phyloP scores from a whole-genome alignment of 495 filamentous ascomycete species.

The Corynascus novoguineensis region DNA sequence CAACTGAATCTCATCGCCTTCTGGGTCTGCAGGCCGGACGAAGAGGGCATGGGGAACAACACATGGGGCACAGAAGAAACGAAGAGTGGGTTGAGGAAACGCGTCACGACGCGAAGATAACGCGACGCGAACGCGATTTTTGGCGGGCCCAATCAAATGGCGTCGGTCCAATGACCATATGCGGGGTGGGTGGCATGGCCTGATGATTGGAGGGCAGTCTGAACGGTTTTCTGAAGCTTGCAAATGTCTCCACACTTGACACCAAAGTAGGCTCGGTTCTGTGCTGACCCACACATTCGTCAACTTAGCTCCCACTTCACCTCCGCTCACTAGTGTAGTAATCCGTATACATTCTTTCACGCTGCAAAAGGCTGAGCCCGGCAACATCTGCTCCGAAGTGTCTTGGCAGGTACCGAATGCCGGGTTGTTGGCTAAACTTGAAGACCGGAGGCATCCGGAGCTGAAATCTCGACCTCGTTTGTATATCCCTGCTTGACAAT shows the following conservation, averaged over 20 bases:
- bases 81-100: slow-evolving; percentile 8
- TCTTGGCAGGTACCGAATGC: too few relatives aligned
- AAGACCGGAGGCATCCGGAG: background rate
- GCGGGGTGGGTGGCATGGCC: background rate
- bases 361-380: too few relatives aligned
- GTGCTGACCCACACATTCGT: too few relatives aligned
- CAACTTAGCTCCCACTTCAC: too few relatives aligned
- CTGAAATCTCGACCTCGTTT: background rate
- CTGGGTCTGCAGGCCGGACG: background rate
- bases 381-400: too few relatives aligned
- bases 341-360: too few relatives aligned
- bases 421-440: background rate
- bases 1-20: background rate
- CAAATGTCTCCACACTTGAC: background rate
- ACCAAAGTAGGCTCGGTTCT: too few relatives aligned
- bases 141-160: slow-evolving; percentile 8
- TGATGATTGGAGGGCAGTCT: background rate
- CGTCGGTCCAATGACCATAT: slow-evolving; percentile 18
- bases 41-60: background rate
- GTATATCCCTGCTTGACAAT: background rate
- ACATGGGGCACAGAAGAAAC: too few relatives aligned
- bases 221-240: slow-evolving; percentile 8
- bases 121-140: slow-evolving; percentile 21
- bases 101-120: slow-evolving; percentile 22
- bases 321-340: too few relatives aligned